A percentile compares a stretch with the other conserved stretches of the same genome.
Evolutionary conservation across 1,284 basidiomycete species (phyloP).

Genomic region (Malassezia brasiliensis): DNA sequence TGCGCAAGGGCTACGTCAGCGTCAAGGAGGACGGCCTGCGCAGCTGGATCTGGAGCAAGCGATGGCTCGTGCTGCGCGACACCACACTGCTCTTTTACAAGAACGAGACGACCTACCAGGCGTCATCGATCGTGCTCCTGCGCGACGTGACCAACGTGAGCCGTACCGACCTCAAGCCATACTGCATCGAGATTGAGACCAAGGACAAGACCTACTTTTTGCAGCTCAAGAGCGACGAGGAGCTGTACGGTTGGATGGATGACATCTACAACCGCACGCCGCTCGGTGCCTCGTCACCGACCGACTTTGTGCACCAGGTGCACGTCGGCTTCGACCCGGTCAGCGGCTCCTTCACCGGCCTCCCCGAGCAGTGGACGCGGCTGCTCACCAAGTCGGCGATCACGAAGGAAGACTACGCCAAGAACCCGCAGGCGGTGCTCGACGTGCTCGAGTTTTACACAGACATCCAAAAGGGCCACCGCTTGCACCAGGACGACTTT

Average conservation of each 20-base stretch:
- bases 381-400: slow-evolving; percentile 91
- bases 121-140: slow-evolving; percentile 59
- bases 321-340: slow-evolving; percentile 95
- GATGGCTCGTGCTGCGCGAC: slow-evolving; percentile 79
- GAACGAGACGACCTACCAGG: slow-evolving; percentile 66
- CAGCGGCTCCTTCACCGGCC: slow-evolving; percentile 84
- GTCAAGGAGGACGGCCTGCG: slow-evolving; percentile 51
- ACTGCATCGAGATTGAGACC: slow-evolving; percentile 67
- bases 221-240: slow-evolving; percentile 83
- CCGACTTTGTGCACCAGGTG: slow-evolving; percentile 95
- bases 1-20: slow-evolving; percentile 44
- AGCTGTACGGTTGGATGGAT: slow-evolving; percentile 91
- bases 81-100: slow-evolving; percentile 75
- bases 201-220: slow-evolving; percentile 67
- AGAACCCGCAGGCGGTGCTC: slow-evolving; percentile 89
- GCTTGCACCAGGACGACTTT: slow-evolving; percentile 63
- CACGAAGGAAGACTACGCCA: slow-evolving; percentile 92
- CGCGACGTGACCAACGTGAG: slow-evolving; percentile 76
- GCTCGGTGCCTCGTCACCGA: slow-evolving; percentile 80
- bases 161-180: slow-evolving; percentile 82
- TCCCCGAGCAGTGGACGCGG: slow-evolving; percentile 94
- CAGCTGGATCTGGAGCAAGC: slow-evolving; percentile 83
- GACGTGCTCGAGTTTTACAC: slow-evolving; percentile 98
- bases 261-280: slow-evolving; percentile 88
- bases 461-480: slow-evolving; percentile 69